Evolutionary conservation across 331 rosid species (phyloP).

Genomic region (Acacia pycnantha): DNA sequence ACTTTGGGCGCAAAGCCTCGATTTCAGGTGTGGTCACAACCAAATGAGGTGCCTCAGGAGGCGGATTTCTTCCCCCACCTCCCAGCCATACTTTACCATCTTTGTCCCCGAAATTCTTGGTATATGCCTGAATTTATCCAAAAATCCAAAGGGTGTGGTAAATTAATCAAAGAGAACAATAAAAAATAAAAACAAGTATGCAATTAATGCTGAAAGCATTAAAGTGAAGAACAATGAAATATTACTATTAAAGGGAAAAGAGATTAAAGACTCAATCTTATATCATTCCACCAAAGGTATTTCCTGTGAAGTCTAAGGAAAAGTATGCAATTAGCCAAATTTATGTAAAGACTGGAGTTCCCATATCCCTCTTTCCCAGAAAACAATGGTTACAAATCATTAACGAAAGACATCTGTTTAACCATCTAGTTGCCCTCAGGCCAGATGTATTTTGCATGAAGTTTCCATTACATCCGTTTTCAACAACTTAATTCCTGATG

Average conservation of each 20-base stretch:
- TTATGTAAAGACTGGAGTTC: background rate
- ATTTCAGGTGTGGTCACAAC: conserved; percentile 92
- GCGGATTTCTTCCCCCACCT: conserved; percentile 98
- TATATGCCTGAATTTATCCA: conserved; percentile 62
- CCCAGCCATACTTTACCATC: conserved; percentile 99
- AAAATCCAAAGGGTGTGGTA: background rate
- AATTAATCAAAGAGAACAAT: conserved; percentile 17
- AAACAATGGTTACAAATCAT: no score
- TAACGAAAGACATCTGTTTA: background rate
- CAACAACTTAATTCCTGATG: no score
- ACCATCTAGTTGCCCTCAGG: background rate
- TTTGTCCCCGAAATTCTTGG: conserved; percentile 74
- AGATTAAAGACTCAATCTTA: background rate
- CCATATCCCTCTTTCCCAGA: background rate
- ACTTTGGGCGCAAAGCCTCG: conserved; percentile 90
- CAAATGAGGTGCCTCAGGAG: conserved; percentile 96
- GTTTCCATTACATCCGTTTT: background rate
- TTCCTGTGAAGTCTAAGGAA: background rate
- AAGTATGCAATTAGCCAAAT: background rate
- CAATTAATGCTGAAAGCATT: background rate
- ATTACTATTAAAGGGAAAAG: background rate
- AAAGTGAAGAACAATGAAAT: background rate
- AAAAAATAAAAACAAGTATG: background rate
- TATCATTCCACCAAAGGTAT: background rate
- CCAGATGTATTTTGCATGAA: background rate